Evolutionary conservation across 441 rosid species (phyloP).

Genomic region (Dalechampia spathulata): DNA sequence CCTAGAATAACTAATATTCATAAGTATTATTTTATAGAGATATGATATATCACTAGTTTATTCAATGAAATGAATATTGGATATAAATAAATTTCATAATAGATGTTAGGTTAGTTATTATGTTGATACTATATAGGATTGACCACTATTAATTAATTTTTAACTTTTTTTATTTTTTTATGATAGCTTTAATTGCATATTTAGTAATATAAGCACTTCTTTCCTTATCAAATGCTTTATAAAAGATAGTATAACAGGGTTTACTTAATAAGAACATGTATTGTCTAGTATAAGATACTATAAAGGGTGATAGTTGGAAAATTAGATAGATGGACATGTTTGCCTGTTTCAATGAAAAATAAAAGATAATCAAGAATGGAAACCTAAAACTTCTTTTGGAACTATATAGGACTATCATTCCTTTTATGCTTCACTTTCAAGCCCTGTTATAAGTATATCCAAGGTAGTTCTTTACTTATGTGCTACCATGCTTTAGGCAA

Average conservation of each 20-base stretch:
- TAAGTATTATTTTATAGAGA: slow-evolving; percentile 32
- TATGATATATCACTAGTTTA: not conserved
- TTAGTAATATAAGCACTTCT: not conserved
- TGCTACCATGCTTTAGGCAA: not conserved
- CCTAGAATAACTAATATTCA: slow-evolving; percentile 77
- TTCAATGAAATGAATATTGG: too few species aligned
- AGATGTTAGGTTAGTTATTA: too few species aligned
- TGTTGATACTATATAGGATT: too few species aligned
- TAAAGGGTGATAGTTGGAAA: not conserved
- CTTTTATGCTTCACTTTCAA: not conserved
- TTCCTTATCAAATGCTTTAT: not conserved
- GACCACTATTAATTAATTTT: too few species aligned
- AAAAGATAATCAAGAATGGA: not conserved
- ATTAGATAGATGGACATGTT: not conserved
- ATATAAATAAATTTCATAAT: too few species aligned
- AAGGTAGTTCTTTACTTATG: not conserved
- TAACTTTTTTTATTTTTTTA: not conserved
- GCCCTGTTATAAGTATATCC: not conserved
- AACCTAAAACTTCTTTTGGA: not conserved
- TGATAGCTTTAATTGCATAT: not conserved
- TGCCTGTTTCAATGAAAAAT: not conserved
- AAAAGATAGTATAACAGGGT: not conserved
- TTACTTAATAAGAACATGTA: not conserved
- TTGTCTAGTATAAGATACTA: not conserved
- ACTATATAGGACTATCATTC: not conserved